Base-by-base conservation (phyloP, 2,329 filamentous ascomycete species). In the Coleophoma crateriformis region DNA sequence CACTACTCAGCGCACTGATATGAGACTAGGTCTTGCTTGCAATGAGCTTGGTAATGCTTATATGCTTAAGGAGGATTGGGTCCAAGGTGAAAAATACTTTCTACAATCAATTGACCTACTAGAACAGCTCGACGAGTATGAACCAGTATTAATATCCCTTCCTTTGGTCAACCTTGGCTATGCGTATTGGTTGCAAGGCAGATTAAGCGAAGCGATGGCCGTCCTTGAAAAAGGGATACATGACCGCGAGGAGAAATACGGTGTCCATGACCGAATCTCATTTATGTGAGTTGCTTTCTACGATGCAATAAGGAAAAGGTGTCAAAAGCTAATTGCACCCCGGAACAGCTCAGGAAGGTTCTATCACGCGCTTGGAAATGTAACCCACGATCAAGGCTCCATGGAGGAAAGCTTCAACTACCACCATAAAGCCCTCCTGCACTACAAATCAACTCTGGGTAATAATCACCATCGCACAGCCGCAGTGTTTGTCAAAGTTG, bases 381-480 rank as follows among this genome's bases (percentile, higher is more conserved):
- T 53, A 12, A 46, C 38, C 27, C 32, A 35, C 44, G 42, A 34
- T 10, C 52, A 56, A 52, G 46, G 50, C 20, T 35, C 34, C 12
- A 34, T 46, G 19, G 48, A 50, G 17, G 58, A 61, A 39, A 60
- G 58, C 49, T 59, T 54, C 20, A 39, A 49, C 35, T 60, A 55
- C 47, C 55, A 61, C 33, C 47, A 57, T 14, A 50, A 54, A 50
- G 53, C 58, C 13, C 55, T 50, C 48, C 48, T 49, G 8, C 57
- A 61, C 17, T 59, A 58, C 51, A 52, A 47, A 22, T 50, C 35
- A 7, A 62, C 57, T 12, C 49, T 62, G n/a, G 60, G 58, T 2
- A 53, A 61, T 11, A 54, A 59, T 45, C 56, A 62, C 42, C 58
- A 60, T 42, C 57, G 57, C 20, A 64, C 59, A 43, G 57, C 54